Evolutionary conservation across 352 stramenopile species (phyloP), one percentile per base, ranked within the genome.

Genomic region (Elongisporangium undulatum): DNA sequence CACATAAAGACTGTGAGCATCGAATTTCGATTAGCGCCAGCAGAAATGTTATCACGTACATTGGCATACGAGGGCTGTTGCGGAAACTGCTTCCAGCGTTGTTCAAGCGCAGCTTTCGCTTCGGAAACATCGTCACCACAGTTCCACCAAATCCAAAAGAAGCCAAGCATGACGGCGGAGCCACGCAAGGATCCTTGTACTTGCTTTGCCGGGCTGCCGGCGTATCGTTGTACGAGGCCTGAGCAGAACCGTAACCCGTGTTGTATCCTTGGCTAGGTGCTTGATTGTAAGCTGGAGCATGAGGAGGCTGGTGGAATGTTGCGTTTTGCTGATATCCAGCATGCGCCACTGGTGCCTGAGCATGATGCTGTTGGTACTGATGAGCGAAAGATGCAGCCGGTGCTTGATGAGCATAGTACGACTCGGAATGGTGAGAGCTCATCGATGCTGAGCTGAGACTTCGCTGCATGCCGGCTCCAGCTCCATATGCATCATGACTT

Each of bases 111-210:
- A 95, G 54, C 56, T 96, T 95, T 55, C 83, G 77, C 63, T 92
- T 92, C 0, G 87, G 87, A 66, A 95, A 92, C 87, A 96, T 96
- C 7, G 82, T 92, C 53, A 89, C 86, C n/a, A 94, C 71, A 53
- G 92, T 96, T 12, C 87, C 87, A 67, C 87, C 87, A 71, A 96
- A 96, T 23, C 87, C 87, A 61, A 96, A 95, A 8, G 85, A 86
- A 2, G 71, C 74, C 13, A 96, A 64, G 52, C 84, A 94, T 8
- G 82, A 92, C 15, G 84, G 82, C 5, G 84, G 78, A 7, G 82
- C 71, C 41, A 89, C 74, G 17, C 74, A 90, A 17, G 87, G 87
- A 29, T 96, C 87, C 68, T 94, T 93, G 66, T 92, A 89, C 66
- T 90, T 90, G 69, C 67, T 86, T 63, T 76, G 87, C 7, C 34